Conservation (phyloP, 441 rosid genomes). For the Breynia disticha region DNA sequence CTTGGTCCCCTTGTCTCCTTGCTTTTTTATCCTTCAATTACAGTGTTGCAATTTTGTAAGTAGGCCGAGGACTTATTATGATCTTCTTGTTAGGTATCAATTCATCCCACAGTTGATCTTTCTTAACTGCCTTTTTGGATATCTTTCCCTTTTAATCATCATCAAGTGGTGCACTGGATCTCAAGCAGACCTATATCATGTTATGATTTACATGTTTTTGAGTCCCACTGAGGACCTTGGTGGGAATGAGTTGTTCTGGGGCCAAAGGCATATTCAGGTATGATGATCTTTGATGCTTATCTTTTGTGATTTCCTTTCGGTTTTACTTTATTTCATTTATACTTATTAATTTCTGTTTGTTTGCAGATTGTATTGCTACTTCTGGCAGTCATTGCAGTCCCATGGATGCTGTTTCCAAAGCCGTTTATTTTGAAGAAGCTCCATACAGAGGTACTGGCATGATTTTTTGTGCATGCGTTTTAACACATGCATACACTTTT, state of each 20-base stretch:
- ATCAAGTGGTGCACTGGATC: conserved; percentile 98
- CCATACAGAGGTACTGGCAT: conserved; percentile 56
- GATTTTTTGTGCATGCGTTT: background rate
- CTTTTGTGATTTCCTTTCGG: conserved; percentile 1
- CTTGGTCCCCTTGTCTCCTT: background rate
- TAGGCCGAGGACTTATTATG: conserved; percentile 13
- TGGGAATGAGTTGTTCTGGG: conserved; percentile 87
- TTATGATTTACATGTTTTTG: conserved; percentile 97
- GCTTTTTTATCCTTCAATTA: conserved; percentile 6
- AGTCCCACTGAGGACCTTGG: conserved; percentile 90
- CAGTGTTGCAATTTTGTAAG: conserved; percentile 9
- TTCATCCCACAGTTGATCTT: conserved; percentile 94
- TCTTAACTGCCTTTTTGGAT: conserved; percentile 87
- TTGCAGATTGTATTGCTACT: conserved; percentile 80
- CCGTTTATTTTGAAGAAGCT: conserved; percentile 88
- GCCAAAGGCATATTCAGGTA: conserved; percentile 91
- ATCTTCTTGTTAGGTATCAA: conserved; percentile 62
- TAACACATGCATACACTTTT: background rate
- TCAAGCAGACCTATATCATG: conserved; percentile 97
- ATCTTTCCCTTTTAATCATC: conserved; percentile 81
- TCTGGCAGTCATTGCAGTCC: conserved; percentile 75
- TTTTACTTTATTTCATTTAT: conserved; percentile 2
- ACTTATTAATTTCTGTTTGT: conserved; percentile 18
- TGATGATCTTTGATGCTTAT: conserved; percentile 11
- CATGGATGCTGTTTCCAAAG: conserved; percentile 99